phyloP scores from a whole-genome alignment of 371 early-diverging fungal genomes.

The Mortierella sp. region DNA sequence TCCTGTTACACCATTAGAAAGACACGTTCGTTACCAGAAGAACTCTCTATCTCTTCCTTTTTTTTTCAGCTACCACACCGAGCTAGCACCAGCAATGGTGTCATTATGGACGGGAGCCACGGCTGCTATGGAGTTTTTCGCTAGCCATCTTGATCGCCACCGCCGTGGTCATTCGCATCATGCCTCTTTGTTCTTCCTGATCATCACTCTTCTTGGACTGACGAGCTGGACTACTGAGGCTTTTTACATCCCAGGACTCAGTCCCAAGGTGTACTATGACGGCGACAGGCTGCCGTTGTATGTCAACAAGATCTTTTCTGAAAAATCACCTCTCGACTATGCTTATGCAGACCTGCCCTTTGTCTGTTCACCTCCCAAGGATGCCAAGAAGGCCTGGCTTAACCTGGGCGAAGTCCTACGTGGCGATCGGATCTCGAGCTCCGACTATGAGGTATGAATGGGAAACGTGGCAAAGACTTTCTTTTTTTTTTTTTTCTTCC shows the following conservation, averaged over 20 bases:
- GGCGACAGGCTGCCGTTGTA: slow-evolving; percentile 71
- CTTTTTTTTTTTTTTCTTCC: neutral
- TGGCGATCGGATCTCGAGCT: slow-evolving; percentile 81
- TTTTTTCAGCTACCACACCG: too few relatives aligned
- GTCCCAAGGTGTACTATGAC: slow-evolving; percentile 67
- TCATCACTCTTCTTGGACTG: too few relatives aligned
- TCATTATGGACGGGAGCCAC: too few relatives aligned
- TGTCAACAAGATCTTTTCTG: slow-evolving; percentile 79
- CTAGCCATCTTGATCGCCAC: too few relatives aligned
- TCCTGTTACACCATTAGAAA: too few relatives aligned
- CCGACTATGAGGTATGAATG: slow-evolving; percentile 58
- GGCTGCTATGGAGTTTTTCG: too few relatives aligned
- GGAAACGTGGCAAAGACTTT: neutral
- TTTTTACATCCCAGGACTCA: slow-evolving; percentile 83
- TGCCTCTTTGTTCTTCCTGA: too few relatives aligned
- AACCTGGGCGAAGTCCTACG: slow-evolving; percentile 83
- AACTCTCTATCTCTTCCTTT: too few relatives aligned
- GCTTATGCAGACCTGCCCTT: slow-evolving; percentile 77
- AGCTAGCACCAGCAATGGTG: too few relatives aligned
- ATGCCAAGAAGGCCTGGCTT: slow-evolving; percentile 63
- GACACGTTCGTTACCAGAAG: too few relatives aligned
- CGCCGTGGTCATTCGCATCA: too few relatives aligned
- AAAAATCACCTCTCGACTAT: slow-evolving; percentile 73
- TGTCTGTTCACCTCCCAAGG: slow-evolving; percentile 70
- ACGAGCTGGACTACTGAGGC: slow-evolving; percentile 24